Evolutionary conservation across 2,329 filamentous ascomycete genomes (phyloP), one percentile per base, ranked within the genome.

Genomic region (Chrysoporthe puriensis): DNA sequence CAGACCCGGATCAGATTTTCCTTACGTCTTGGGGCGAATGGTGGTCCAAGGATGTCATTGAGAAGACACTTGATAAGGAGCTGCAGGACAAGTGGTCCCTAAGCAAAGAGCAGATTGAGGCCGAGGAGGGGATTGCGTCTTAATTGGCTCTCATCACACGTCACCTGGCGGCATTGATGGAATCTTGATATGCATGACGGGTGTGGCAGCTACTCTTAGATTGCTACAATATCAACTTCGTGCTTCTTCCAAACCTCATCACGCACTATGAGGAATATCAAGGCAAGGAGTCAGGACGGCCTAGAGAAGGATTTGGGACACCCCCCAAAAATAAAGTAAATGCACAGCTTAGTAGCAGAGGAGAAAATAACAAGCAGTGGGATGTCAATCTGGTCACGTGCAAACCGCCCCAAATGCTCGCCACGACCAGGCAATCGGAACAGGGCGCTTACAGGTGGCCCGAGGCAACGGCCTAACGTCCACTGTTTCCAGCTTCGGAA

Each of bases 1-100:
- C 82, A 36, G 83, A 87, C 46, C 81, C 80, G 0, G 81, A 86
- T 21, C 79, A 80, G 62, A 84, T 86, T 65, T 86, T 86, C 73
- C 71, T 87, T 58, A 86, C 84, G 0, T 85, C 83, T 71, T 86
- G 83, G 84, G 84, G 84, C 1, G 84, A 86, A 76, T 87, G 84
- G 83, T 86, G 84, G 84, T 72, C 77, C 16, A 84, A 80, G 73
- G 77, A 80, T 3, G 76, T 81, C 2, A 81, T 81, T 63, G 77
- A 71, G 14, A 74, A 77, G 65, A 76, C 76, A 1, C 74, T 85
- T 3, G 82, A 86, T 63, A 79, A 80, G 75, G 70, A 71, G 1
- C 76, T 86, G 3, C 84, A 86, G 76, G 79, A 86, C 50, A 85
- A 83, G 72, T 86, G 83, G 83, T 82, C 75, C 34, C 81, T 81